phyloP scores from a whole-genome alignment of 108 stramenopile genomes.

The Cyclotella kingstonii region DNA sequence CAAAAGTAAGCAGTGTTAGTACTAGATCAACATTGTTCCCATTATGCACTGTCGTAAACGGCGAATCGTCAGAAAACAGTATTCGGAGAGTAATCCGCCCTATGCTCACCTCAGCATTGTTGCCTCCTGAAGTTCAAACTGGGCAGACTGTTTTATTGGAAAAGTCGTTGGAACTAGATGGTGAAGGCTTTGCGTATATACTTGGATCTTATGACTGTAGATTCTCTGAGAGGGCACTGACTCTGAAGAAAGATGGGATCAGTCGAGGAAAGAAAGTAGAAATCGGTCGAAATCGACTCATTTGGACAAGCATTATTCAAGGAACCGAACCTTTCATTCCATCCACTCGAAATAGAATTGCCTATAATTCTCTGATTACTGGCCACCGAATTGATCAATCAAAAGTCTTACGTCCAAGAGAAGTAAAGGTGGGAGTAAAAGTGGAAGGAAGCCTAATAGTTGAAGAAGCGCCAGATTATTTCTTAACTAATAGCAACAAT shows the following conservation, averaged over 20 bases:
- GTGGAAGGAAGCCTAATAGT: conserved; percentile 50
- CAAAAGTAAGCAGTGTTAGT: conserved; percentile 44
- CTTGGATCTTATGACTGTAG: conserved; percentile 71
- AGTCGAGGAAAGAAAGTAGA: conserved; percentile 33
- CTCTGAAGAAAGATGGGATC: conserved; percentile 23
- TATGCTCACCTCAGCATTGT: conserved; percentile 29
- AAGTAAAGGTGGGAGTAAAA: conserved; percentile 60
- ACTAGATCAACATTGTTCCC: conserved; percentile 45
- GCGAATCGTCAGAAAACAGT: conserved; percentile 11
- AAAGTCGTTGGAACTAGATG: conserved; percentile 33
- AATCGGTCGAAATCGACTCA: conserved; percentile 62
- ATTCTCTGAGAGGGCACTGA: conserved; percentile 34
- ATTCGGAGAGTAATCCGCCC: conserved; percentile 32
- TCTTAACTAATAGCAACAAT: conserved; percentile 5
- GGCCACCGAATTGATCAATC: conserved; percentile 52
- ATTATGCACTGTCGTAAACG: conserved; percentile 2
- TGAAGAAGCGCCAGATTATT: conserved; percentile 40
- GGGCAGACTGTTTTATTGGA: conserved; percentile 35
- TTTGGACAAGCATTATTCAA: conserved; percentile 55
- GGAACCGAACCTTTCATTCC: conserved; percentile 31
- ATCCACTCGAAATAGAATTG: conserved; percentile 38
- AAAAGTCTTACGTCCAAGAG: conserved; percentile 52
- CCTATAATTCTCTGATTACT: conserved; percentile 58
- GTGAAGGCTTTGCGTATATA: conserved; percentile 37
- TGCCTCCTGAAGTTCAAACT: conserved; percentile 30